Base-by-base conservation (phyloP, 1,284 basidiomycete genomes). In the Ceratobasidium sp. region DNA sequence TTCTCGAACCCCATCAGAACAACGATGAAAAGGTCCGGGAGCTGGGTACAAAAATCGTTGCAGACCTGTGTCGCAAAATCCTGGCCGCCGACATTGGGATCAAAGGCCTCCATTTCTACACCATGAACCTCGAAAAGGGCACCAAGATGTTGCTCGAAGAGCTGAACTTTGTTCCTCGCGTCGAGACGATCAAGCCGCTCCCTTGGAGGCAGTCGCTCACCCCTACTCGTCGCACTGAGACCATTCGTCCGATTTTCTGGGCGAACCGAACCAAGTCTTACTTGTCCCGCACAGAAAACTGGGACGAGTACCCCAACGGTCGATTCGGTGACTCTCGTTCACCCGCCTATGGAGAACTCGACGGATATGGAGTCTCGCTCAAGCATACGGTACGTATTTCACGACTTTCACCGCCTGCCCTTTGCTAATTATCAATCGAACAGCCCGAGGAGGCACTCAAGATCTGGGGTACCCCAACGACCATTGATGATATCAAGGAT, bases 231-330 rank as follows among this genome's bases (percentile, higher is more conserved):
- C 88, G 95, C 54, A 82, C 87, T 73, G 95, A 98, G 80, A 91
- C 86, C 45, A 97, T 96, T 74, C 89, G 95, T 53, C 95, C 95
- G 2, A 97, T 98, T 76, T 97, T 95, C 82, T 95, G 93, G 94
- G 93, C 94, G 22, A 96, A 98, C 80, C 85, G 94, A 49, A 86
- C 93, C 52, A 90, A 93, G 77, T 96, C 93, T 2, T 96, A 96
- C 78, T 82, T 96, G 47, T 92, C 92, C 15, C 89, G 95, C 60
- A 96, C 94, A 25, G 92, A 94, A 77, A 92, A 95, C 76, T 99
- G 96, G 96, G 96, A 99, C 79, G 97, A 99, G 80, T 99, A 96
- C 79, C 96, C 96, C 53, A 99, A 99, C 78, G 97, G 96, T 73
- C 92, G 96, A 73, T 99, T 97, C 77, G 97, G 96, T 75, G 96